A percentile compares a stretch with the other conserved stretches of the same genome.
Evolutionary conservation across 176 grass and related monocot species (phyloP).

Genomic region (sorghum (Sorghum bicolor)): DNA sequence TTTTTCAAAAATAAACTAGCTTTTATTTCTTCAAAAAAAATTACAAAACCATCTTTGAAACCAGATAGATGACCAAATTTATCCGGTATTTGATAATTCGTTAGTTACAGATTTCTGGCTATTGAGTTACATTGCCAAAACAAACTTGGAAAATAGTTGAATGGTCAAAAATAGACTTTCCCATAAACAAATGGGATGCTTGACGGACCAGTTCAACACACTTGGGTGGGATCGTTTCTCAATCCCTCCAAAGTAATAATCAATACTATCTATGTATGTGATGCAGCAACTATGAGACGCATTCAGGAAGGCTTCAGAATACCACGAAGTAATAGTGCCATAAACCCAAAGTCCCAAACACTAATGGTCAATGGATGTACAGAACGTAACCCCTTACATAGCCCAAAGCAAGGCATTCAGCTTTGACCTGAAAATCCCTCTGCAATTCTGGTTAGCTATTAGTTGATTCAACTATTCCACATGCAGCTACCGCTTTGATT

Average conservation of each 20-base stretch:
- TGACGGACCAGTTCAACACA: no score
- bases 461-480: neutral
- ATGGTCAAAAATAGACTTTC: neutral
- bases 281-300: neutral
- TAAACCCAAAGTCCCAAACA: neutral
- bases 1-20: neutral
- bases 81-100: neutral
- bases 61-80: neutral
- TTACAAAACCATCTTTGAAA: neutral
- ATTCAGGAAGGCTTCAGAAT: neutral
- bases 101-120: neutral
- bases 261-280: neutral
- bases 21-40: neutral
- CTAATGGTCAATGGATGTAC: no score
- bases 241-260: neutral
- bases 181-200: no score
- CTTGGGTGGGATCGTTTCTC: neutral
- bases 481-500: slow-evolving; percentile 34
- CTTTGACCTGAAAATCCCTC: no score
- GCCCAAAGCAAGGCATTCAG: no score
- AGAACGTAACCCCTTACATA: no score
- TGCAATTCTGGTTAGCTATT: neutral
- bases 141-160: neutral
- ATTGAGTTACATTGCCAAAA: neutral
- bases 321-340: neutral